Evolutionary conservation across 352 stramenopile genomes (phyloP), one percentile per base, ranked within the genome.

Genomic region (Peronospora farinosa): DNA sequence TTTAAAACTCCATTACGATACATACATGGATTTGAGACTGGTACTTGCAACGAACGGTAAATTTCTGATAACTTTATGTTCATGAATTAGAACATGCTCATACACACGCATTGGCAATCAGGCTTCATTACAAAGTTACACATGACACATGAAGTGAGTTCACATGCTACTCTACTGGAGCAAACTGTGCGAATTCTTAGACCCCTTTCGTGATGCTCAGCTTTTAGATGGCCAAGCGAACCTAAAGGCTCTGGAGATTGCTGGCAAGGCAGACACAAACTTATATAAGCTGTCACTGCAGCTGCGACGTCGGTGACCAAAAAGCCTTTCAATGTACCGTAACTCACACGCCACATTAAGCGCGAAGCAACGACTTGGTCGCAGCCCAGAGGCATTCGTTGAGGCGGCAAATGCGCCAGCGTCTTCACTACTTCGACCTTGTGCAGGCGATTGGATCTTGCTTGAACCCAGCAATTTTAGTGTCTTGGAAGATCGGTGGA

Each of bases 381-480:
- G 31, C 12, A 32, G 46, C 17, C 33, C 19, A 15, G n/a, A 39
- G 12, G 28, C 36, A 46, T 41, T 51, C n/a, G 17, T 51, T 47
- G 19, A 51, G 44, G 55, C 37, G 3, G 10, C 27, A 31, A 37
- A 10, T 30, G 45, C 42, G 33, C 19, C 40, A 56, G 33, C 36
- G 44, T 47, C 53, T 36, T 47, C 47, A 35, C 40, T n/a, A 39
- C 39, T 36, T 51, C 25, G 48, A 39, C 37, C 25, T 7, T 9
- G 28, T 41, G 16, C 13, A 38, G 6, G 39, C 39, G 27, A 31
- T 10, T 31, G 27, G 27, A 10, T 31, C 8, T 5, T 31, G 19
- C 19, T 21, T 21, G 3, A 5, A 10, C 27, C 4, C 8, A 10
- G 27, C 27, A 5, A 1, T 5, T 31, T 31, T 31, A 31, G 27